These are phyloP conservation scores for Pezicula neosporulosa DNA, from an alignment of 2,329 filamentous ascomycete genomes.

Conservation along the genomic window DNA sequence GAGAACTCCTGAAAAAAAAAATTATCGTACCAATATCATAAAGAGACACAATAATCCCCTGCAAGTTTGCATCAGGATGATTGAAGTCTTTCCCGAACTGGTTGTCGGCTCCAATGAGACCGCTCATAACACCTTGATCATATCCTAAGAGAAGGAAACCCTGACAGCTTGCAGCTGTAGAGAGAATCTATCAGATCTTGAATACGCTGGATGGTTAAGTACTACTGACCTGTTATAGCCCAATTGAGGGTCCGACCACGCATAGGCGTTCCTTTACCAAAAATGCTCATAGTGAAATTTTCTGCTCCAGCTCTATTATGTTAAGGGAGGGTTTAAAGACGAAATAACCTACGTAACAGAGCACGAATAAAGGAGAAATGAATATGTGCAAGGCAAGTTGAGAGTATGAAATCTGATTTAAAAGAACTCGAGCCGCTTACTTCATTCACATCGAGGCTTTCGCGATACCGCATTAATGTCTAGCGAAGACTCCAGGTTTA, in stretches of 20 bases:
- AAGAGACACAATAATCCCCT: constrained; percentile 31
- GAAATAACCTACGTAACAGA: too few relatives aligned
- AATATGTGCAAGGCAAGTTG: too few relatives aligned
- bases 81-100: constrained; percentile 35
- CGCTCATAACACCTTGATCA: constrained; percentile 31
- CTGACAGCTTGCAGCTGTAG: constrained; percentile 26
- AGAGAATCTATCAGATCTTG: background rate
- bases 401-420: too few relatives aligned
- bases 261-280: constrained; percentile 5
- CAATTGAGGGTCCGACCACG: constrained; percentile 8
- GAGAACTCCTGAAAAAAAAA: too few relatives aligned
- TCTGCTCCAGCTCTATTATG: too few relatives aligned
- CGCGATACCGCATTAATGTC: too few relatives aligned
- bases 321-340: too few relatives aligned
- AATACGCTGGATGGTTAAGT: background rate
- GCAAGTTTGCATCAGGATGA: constrained; percentile 32
- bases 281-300: background rate
- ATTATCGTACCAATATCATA: constrained; percentile 27
- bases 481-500: too few relatives aligned
- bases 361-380: too few relatives aligned
- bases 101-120: constrained; percentile 35
- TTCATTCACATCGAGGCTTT: too few relatives aligned
- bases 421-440: too few relatives aligned
- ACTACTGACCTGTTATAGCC: constrained; percentile 2
- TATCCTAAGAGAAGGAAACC: constrained; percentile 32